Conservation (phyloP, 305 asterid species). For the Fraxinus floribunda region DNA sequence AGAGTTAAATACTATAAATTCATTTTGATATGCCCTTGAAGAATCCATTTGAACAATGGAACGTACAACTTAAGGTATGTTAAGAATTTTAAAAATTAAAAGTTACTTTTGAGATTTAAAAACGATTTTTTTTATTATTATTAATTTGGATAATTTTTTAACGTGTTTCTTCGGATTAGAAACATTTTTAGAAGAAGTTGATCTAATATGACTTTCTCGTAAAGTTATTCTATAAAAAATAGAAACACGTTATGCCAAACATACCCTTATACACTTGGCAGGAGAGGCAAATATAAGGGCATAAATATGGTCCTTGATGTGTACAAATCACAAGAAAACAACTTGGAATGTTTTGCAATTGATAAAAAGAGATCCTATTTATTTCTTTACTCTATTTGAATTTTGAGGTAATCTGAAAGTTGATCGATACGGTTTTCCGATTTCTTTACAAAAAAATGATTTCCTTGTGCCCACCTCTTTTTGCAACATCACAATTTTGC, state of each 20-base stretch:
- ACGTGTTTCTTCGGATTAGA: no score
- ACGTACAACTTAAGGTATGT: not conserved
- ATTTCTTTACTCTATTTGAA: conserved; percentile 24
- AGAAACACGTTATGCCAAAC: not conserved
- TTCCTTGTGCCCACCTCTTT: conserved; percentile 7
- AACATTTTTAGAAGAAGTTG: not conserved
- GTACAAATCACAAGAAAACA: not conserved
- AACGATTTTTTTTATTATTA: no score
- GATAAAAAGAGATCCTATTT: conserved; percentile 16
- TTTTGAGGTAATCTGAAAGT: conserved; percentile 25
- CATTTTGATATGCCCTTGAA: not conserved
- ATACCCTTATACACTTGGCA: not conserved
- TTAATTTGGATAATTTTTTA: no score
- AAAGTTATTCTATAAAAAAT: no score
- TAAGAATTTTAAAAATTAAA: not conserved
- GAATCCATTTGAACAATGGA: not conserved
- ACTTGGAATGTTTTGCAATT: not conserved
- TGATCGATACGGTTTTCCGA: conserved; percentile 1
- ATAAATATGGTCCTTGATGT: not conserved
- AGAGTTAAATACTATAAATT: not conserved
- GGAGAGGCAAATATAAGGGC: not conserved
- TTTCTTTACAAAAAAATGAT: conserved; percentile 3
- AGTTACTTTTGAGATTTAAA: no score
- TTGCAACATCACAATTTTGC: conserved; percentile 22
- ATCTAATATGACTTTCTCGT: no score